These are phyloP conservation scores for Suhomyces taliae DNA, from an alignment of 1,139 yeast genomes.

Conservation along the genomic window DNA sequence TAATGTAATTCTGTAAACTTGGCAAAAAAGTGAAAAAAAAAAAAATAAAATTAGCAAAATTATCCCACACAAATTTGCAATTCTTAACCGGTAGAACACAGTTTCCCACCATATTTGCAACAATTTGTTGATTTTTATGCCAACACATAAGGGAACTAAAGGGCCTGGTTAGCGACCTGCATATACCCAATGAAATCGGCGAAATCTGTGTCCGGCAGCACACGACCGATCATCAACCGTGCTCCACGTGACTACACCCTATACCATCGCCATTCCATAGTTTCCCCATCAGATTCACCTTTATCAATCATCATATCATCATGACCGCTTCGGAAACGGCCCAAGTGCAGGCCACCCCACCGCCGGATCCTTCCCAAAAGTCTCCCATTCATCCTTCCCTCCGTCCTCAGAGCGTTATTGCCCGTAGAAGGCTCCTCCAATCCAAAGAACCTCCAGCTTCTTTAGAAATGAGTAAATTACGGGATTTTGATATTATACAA, in stretches of 20 bases:
- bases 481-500: slow-evolving; percentile 34
- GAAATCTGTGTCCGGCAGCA: neutral
- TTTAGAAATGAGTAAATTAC: slow-evolving; percentile 33
- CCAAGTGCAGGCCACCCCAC: neutral
- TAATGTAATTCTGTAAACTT: too few relatives aligned
- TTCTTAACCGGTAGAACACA: too few relatives aligned
- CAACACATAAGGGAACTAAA: too few relatives aligned
- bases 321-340: neutral
- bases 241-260: neutral
- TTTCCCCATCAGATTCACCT: too few relatives aligned
- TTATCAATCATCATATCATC: neutral
- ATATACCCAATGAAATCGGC: too few relatives aligned
- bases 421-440: slow-evolving; percentile 6
- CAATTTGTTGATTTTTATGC: too few relatives aligned
- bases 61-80: too few relatives aligned
- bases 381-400: neutral
- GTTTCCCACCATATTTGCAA: too few relatives aligned
- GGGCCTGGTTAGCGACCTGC: too few relatives aligned
- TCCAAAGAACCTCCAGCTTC: slow-evolving; percentile 9
- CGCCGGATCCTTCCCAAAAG: neutral
- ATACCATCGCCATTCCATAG: neutral
- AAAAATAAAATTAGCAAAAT: too few relatives aligned
- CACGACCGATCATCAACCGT: neutral
- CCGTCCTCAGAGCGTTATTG: neutral
- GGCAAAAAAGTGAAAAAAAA: too few relatives aligned